phyloP scores from a whole-genome alignment of 306 rosid species.

The Sechiopsis laciniata region DNA sequence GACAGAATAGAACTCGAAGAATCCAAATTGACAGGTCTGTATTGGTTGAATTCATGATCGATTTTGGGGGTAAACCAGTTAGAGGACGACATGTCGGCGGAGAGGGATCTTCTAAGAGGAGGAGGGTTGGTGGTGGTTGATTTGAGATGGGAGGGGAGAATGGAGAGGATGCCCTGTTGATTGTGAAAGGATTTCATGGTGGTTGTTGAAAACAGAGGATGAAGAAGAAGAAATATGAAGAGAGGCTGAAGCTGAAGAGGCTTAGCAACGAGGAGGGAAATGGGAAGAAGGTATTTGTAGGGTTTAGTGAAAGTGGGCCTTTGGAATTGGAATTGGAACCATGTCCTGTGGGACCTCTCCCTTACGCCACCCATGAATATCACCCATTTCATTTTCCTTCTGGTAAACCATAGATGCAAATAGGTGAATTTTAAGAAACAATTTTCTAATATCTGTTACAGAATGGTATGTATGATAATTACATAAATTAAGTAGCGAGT shows the following conservation, averaged over 20 bases:
- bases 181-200: too few relatives aligned
- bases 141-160: constrained; percentile 57
- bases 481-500: too few relatives aligned
- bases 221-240: constrained; percentile 6
- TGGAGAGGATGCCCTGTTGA: constrained; percentile 47
- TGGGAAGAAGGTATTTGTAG: constrained; percentile 69
- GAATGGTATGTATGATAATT: too few relatives aligned
- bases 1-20: constrained; percentile 45
- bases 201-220: not conserved
- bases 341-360: constrained; percentile 58
- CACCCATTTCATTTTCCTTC: too few relatives aligned
- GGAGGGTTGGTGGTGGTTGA: not conserved
- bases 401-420: too few relatives aligned
- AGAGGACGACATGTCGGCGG: constrained; percentile 89
- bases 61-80: constrained; percentile 39
- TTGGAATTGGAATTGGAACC: too few relatives aligned
- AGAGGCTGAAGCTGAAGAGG: constrained; percentile 36
- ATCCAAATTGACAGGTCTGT: constrained; percentile 21
- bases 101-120: constrained; percentile 55
- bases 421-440: too few relatives aligned
- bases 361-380: constrained; percentile 34
- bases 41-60: too few relatives aligned
- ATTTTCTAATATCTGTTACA: too few relatives aligned
- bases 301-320: too few relatives aligned
- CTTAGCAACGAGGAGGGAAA: constrained; percentile 30